phyloP scores from a whole-genome alignment of 805 yeast species.

The Monosporozyma yasuniensis region DNA sequence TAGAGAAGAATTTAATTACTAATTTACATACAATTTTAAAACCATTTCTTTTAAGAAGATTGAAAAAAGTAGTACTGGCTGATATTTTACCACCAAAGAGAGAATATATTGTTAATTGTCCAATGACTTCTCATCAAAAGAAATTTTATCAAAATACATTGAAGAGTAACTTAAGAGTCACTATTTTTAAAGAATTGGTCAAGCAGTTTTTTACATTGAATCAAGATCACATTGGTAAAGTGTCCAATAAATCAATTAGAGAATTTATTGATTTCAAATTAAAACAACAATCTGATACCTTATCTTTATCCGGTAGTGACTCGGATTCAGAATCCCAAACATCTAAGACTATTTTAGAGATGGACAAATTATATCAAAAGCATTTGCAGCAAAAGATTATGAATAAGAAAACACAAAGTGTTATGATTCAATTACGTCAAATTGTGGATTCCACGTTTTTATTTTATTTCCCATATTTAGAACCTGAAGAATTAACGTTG shows the following conservation, averaged over 20 bases:
- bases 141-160: slow-evolving; percentile 50
- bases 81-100: slow-evolving; percentile 75
- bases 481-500: slow-evolving; percentile 35
- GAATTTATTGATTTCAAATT: slow-evolving; percentile 35
- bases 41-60: slow-evolving; percentile 77
- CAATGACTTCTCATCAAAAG: slow-evolving; percentile 54
- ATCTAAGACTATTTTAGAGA: slow-evolving; percentile 10
- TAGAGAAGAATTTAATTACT: slow-evolving; percentile 53
- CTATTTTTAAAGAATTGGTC: slow-evolving; percentile 40
- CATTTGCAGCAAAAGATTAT: slow-evolving; percentile 36
- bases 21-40: slow-evolving; percentile 80
- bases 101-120: slow-evolving; percentile 74
- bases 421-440: slow-evolving; percentile 76
- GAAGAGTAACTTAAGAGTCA: slow-evolving; percentile 35
- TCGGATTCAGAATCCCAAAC: not conserved
- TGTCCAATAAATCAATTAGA: slow-evolving; percentile 32
- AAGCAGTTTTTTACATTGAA: slow-evolving; percentile 44
- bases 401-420: slow-evolving; percentile 50
- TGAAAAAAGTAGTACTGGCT: slow-evolving; percentile 63
- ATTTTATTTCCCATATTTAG: slow-evolving; percentile 67
- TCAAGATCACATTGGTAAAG: slow-evolving; percentile 22
- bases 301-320: not conserved
- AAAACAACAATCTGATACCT: slow-evolving; percentile 3
- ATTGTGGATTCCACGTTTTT: slow-evolving; percentile 81
- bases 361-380: slow-evolving; percentile 25